Conservation (phyloP, 1,284 basidiomycete species). For the Sporisorium sorghi region DNA sequence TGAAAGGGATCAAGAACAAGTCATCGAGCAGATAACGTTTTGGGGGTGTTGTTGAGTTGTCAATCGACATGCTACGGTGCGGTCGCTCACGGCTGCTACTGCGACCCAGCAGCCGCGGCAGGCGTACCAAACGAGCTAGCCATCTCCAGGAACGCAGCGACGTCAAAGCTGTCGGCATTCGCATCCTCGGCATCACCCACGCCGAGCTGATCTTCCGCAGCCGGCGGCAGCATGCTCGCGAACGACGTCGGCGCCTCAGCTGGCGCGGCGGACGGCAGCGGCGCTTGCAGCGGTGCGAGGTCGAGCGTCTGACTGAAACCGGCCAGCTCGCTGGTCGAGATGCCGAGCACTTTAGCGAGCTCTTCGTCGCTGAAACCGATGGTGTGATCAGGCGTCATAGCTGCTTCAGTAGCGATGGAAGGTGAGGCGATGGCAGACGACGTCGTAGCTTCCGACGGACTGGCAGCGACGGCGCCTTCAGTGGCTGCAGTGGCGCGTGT, state of each 20-base stretch:
- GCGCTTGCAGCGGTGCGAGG: slow-evolving; percentile 14
- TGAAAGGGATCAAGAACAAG: neutral
- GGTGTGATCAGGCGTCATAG: slow-evolving; percentile 13
- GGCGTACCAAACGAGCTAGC: slow-evolving; percentile 24
- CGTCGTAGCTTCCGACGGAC: slow-evolving; percentile 21
- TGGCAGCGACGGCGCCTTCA: neutral
- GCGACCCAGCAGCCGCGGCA: neutral
- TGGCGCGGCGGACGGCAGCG: neutral
- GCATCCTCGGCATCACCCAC: neutral
- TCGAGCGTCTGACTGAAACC: slow-evolving; percentile 46
- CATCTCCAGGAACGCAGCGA: slow-evolving; percentile 42
- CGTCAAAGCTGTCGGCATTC: slow-evolving; percentile 28
- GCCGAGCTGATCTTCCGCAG: neutral
- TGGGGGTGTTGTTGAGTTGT: neutral
- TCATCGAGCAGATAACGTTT: slow-evolving; percentile 6
- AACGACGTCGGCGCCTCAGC: neutral
- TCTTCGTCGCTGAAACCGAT: slow-evolving; percentile 45
- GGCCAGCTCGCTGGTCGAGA: slow-evolving; percentile 42
- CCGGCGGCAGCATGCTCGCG: neutral
- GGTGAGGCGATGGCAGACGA: slow-evolving; percentile 20
- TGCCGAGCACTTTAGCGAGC: slow-evolving; percentile 47
- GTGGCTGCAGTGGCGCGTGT: neutral
- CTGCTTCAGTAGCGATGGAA: slow-evolving; percentile 10
- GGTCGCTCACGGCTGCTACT: neutral
- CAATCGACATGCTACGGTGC: too few species aligned